These are phyloP conservation scores for Asterophora parasitica DNA, from an alignment of 768 basidiomycete genomes.

Conservation along the genomic window DNA sequence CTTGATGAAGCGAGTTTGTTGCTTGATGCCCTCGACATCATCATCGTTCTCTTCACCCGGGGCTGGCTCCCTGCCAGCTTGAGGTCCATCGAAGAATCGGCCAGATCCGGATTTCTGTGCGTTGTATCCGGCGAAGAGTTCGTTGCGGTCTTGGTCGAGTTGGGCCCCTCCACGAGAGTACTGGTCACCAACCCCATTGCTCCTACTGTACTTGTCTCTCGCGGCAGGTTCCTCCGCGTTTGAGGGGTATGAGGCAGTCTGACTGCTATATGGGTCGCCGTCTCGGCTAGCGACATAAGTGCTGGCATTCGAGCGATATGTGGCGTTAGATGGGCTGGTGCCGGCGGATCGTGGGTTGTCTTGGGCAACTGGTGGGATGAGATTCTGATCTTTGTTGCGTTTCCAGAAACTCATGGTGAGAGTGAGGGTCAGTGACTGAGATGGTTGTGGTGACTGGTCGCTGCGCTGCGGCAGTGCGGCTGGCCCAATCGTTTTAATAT, in stretches of 20 bases:
- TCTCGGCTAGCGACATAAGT: constrained; percentile 71
- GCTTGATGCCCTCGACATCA: constrained; percentile 92
- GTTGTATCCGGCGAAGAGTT: constrained; percentile 73
- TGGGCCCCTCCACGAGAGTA: constrained; percentile 61
- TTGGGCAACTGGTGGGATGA: constrained; percentile 64
- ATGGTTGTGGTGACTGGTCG: too few species aligned
- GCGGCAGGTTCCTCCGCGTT: constrained; percentile 17
- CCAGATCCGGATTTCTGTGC: constrained; percentile 53
- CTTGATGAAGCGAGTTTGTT: constrained; percentile 82
- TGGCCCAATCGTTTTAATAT: too few species aligned
- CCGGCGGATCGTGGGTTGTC: constrained; percentile 26
- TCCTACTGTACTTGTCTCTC: constrained; percentile 47
- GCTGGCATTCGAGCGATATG: constrained; percentile 46
- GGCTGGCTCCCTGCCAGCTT: constrained; percentile 36
- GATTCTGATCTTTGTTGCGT: constrained; percentile 59
- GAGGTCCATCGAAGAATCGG: constrained; percentile 66
- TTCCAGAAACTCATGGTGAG: constrained; percentile 61
- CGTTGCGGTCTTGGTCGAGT: constrained; percentile 56
- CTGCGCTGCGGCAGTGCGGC: too few species aligned
- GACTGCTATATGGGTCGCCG: constrained; percentile 48
- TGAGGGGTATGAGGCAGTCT: constrained; percentile 8
- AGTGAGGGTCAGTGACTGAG: constrained; percentile 7
- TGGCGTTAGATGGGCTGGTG: constrained; percentile 35
- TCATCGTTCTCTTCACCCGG: constrained; percentile 77
- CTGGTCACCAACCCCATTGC: constrained; percentile 53